phyloP scores from a whole-genome alignment of 768 basidiomycete genomes.

The Rhodosporidiobolus odoratus region DNA sequence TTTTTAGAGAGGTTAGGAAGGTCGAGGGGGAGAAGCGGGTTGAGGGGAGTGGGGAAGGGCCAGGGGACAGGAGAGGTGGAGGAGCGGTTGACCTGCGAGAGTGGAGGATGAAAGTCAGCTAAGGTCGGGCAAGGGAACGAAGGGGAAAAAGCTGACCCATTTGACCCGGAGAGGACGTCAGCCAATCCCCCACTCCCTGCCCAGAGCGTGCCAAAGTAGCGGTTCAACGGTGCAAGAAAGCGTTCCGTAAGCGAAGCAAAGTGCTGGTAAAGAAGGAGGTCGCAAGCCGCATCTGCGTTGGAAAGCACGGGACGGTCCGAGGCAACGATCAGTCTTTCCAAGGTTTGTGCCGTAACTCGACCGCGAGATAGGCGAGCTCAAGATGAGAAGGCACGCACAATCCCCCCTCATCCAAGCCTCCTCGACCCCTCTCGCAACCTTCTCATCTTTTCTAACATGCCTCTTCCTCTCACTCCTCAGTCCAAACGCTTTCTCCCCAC shows the following conservation, averaged over 20 bases:
- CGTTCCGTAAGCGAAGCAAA: constrained; percentile 79
- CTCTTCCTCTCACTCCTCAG: constrained; percentile 37
- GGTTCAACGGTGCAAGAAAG: constrained; percentile 78
- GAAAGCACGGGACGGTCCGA: neutral
- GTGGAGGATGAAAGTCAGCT: neutral
- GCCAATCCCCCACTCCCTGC: constrained; percentile 46
- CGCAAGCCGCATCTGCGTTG: neutral
- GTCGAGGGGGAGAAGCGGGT: constrained; percentile 3
- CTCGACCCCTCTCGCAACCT: constrained; percentile 21
- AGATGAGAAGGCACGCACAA: constrained; percentile 21
- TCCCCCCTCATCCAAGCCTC: constrained; percentile 21
- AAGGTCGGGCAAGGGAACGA: neutral
- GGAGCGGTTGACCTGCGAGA: too few relatives aligned
- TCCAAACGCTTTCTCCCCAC: constrained; percentile 25
- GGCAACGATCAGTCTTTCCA: neutral
- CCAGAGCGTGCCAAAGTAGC: constrained; percentile 83
- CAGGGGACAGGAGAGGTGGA: constrained; percentile 2
- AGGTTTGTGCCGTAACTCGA: neutral
- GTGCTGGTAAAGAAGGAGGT: constrained; percentile 57
- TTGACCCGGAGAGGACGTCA: neutral
- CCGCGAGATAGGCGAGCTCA: neutral
- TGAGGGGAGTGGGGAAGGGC: neutral
- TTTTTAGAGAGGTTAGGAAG: constrained; percentile 22
- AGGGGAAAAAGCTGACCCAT: constrained; percentile 49
- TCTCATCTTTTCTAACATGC: constrained; percentile 37